phyloP scores from a whole-genome alignment of 257 asterid genomes.

The Solanum acaule region DNA sequence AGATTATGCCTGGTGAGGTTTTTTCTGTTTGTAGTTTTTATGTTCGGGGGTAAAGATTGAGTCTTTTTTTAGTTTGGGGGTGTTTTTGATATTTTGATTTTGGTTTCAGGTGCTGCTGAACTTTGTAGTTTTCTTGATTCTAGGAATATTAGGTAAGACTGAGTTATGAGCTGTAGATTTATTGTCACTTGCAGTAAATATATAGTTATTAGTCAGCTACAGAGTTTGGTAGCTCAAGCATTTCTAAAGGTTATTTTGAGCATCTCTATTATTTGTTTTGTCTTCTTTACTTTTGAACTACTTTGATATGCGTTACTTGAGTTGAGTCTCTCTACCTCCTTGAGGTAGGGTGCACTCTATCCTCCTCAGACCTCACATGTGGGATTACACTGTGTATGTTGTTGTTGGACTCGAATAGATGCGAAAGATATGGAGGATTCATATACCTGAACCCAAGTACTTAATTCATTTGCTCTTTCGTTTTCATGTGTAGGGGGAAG shows the following conservation, averaged over 20 bases:
- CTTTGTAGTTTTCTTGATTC: slow-evolving; percentile 79
- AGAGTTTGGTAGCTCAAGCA: not conserved
- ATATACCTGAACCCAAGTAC: not conserved
- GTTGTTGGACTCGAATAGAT: not conserved
- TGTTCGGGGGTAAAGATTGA: not conserved
- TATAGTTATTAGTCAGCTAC: not conserved
- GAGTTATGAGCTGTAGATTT: not conserved
- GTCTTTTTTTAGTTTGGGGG: not conserved
- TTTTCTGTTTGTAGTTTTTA: not conserved
- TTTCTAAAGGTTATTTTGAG: not conserved
- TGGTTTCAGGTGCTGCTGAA: slow-evolving; percentile 74
- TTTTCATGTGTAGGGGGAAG: not conserved
- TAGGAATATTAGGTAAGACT: slow-evolving; percentile 52
- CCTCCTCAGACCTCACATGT: not conserved
- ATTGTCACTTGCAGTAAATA: not conserved
- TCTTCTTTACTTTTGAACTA: not conserved
- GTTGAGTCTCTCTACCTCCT: not conserved
- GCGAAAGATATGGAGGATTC: not conserved
- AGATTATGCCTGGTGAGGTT: slow-evolving; percentile 74
- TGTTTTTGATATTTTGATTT: slow-evolving; percentile 3
- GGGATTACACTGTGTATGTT: not conserved
- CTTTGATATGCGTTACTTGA: not conserved
- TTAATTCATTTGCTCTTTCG: not conserved
- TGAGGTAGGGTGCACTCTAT: not conserved
- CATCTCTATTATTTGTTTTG: not conserved